Percentiles rank a stretch among this genome's conserved stretches.
Evolutionary conservation across 768 basidiomycete genomes (phyloP).

Genomic region (Podaxis sp.): DNA sequence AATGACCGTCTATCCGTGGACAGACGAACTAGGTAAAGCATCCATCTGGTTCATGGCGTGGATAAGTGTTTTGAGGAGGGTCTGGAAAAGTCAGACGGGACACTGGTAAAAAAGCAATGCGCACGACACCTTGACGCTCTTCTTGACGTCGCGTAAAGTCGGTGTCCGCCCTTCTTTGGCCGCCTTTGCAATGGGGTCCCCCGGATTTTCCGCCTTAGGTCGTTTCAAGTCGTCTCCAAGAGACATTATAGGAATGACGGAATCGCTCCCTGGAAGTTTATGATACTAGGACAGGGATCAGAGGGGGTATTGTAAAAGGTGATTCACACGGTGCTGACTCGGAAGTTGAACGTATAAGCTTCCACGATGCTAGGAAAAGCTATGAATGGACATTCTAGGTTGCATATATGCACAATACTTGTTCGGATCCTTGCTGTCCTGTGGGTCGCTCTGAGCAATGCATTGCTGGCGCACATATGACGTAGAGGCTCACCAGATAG

Average conservation of each 20-base stretch:
- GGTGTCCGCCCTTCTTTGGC: conserved; percentile 58
- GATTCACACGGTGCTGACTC: conserved; percentile 33
- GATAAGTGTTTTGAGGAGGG: conserved; percentile 72
- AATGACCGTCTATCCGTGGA: background rate
- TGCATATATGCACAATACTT: conserved; percentile 48
- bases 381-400: background rate
- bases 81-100: conserved; percentile 32
- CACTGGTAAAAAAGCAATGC: background rate
- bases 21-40: conserved; percentile 60
- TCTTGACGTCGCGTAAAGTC: conserved; percentile 77
- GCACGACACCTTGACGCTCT: conserved; percentile 62
- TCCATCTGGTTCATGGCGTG: conserved; percentile 81
- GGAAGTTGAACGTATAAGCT: conserved; percentile 86
- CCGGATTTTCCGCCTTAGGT: conserved; percentile 15
- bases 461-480: background rate
- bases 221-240: conserved; percentile 53
- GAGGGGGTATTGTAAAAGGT: background rate
- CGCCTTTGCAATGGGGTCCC: conserved; percentile 60
- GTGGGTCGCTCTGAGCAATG: conserved; percentile 7
- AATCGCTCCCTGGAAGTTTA: conserved; percentile 54
- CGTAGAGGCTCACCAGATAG: conserved; percentile 55
- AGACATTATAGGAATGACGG: conserved; percentile 66
- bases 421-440: conserved; percentile 84
- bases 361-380: conserved; percentile 63
- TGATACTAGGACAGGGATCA: conserved; percentile 51